These are phyloP conservation scores for Amniculicola lignicola DNA, from an alignment of 495 filamentous ascomycete species.

Conservation along the genomic window DNA sequence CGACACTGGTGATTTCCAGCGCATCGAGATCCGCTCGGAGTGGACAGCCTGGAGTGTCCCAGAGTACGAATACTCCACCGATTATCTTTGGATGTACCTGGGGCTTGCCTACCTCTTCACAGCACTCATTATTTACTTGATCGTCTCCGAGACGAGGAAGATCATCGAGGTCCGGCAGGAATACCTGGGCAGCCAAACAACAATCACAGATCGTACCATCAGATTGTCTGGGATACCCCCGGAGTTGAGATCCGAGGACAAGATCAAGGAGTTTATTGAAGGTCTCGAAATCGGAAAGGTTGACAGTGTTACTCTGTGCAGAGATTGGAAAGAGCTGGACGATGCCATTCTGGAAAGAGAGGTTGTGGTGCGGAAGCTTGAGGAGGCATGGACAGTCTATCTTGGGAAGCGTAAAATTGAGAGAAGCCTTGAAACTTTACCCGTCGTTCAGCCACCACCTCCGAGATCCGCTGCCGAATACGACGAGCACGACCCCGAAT, in stretches of 20 bases:
- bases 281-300: conserved; percentile 89
- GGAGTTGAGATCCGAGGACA: conserved; percentile 74
- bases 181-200: conserved; percentile 89
- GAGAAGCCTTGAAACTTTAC: conserved; percentile 51
- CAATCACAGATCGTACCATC: conserved; percentile 91
- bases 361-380: conserved; percentile 65
- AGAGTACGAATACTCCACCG: conserved; percentile 36
- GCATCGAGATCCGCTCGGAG: conserved; percentile 5
- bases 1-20: neutral
- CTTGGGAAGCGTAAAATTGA: conserved; percentile 52
- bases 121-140: conserved; percentile 73
- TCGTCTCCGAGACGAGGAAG: conserved; percentile 73
- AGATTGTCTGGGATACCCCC: conserved; percentile 82
- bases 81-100: conserved; percentile 91
- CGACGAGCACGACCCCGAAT: conserved; percentile 46
- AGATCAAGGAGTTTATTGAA: conserved; percentile 84
- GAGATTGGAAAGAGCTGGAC: conserved; percentile 84
- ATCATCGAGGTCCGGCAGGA: conserved; percentile 83
- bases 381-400: conserved; percentile 80
- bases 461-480: conserved; percentile 44
- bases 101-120: conserved; percentile 90
- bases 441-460: conserved; percentile 49
- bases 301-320: conserved; percentile 80
- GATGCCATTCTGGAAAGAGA: conserved; percentile 65
- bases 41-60: conserved; percentile 5